phyloP scores from a whole-genome alignment of 108 stramenopile species.

The Nitzschia inconspicua region DNA sequence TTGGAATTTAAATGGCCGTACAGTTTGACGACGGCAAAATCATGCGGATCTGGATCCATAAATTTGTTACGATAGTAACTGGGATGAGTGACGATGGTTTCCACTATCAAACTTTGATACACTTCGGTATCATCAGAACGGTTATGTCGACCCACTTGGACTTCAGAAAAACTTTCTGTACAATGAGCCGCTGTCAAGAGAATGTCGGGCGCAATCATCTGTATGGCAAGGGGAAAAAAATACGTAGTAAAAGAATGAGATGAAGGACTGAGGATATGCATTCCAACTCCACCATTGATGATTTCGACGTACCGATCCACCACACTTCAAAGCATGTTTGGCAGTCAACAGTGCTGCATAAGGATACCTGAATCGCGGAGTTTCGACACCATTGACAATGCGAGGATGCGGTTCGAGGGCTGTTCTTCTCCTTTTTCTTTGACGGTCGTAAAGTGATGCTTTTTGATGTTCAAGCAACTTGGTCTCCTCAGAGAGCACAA shows the following conservation, averaged over 20 bases:
- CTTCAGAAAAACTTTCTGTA: background rate
- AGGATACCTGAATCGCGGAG: background rate
- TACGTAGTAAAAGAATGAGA: background rate
- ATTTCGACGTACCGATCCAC: background rate
- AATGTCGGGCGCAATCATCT: constrained; percentile 6
- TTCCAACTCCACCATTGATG: too few species aligned
- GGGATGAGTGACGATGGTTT: background rate
- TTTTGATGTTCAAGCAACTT: too few species aligned
- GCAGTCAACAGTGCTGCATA: background rate
- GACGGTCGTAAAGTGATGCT: background rate
- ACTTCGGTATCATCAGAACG: background rate
- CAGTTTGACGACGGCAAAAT: background rate
- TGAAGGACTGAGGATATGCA: too few species aligned
- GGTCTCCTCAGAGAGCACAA: too few species aligned
- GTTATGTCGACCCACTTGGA: constrained; percentile 1
- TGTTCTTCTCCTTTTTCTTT: constrained; percentile 2
- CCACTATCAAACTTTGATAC: background rate
- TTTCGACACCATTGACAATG: background rate
- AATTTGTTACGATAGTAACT: background rate
- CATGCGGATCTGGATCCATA: background rate
- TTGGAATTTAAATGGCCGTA: too few species aligned
- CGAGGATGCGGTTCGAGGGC: background rate
- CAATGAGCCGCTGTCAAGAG: constrained; percentile 8
- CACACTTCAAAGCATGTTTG: background rate
- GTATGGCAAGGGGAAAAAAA: background rate